phyloP scores from a whole-genome alignment of 345 rosid species.

The Sonneratia caseolaris region DNA sequence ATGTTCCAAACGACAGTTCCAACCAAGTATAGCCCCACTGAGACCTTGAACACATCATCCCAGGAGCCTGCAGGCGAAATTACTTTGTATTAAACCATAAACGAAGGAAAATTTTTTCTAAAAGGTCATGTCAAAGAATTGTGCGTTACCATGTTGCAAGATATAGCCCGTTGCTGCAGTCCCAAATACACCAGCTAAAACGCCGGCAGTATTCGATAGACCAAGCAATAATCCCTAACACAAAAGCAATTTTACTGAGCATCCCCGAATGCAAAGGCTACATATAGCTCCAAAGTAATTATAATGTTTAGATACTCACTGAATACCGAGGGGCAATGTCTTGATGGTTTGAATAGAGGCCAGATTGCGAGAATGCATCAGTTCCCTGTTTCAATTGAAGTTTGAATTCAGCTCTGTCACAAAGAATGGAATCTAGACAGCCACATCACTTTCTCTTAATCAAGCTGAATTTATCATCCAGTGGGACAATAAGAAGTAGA shows the following conservation, averaged over 20 bases:
- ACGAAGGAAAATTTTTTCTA: too few species aligned
- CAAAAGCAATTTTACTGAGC: not conserved
- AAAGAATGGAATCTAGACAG: too few species aligned
- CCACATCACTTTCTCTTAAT: too few species aligned
- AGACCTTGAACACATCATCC: too few species aligned
- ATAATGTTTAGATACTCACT: conserved; percentile 31
- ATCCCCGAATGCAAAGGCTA: not conserved
- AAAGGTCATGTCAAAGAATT: not conserved
- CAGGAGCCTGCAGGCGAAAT: too few species aligned
- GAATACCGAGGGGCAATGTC: conserved; percentile 95
- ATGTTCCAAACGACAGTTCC: too few species aligned
- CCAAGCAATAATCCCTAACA: conserved; percentile 85
- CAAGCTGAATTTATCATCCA: not conserved
- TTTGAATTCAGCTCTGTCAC: not conserved
- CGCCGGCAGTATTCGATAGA: conserved; percentile 90
- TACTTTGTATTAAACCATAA: too few species aligned
- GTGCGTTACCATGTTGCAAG: conserved; percentile 65
- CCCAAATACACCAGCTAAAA: conserved; percentile 88
- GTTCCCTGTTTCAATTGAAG: conserved; percentile 36
- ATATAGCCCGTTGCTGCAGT: conserved; percentile 93
- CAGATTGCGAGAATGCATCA: conserved; percentile 97
- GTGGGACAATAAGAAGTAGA: not conserved
- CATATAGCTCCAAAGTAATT: not conserved
- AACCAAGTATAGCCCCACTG: too few species aligned
- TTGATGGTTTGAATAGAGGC: conserved; percentile 90